Evolutionary conservation across 768 basidiomycete species (phyloP), one percentile per base, ranked within the genome.

Genomic region (Xerocomellus dryophilus): DNA sequence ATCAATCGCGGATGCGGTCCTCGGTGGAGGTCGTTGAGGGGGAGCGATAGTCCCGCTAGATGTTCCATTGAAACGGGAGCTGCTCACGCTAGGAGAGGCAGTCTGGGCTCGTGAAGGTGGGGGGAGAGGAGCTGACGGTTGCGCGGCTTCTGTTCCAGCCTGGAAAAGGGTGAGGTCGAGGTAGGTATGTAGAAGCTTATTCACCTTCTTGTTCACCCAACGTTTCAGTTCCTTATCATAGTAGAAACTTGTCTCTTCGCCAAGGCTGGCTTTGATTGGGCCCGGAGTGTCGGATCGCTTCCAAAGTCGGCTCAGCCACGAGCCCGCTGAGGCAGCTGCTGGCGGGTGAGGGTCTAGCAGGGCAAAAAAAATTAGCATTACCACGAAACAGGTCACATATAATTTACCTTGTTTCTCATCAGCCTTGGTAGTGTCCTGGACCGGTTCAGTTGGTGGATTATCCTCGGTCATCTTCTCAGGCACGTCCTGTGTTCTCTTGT

Each of bases 161-260:
- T 92, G 42, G 7, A 43, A 20, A 31, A 50, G 17, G 1, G 61
- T 54, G 20, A 46, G 59, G 15, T 40, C 32, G 5, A 29, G 2
- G n/a, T 21, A 31, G 34, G 21, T 38, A 43, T 9, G 18, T 42
- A 46, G 27, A 25, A 52, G 47, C 20, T 9, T 7, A 58, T 72
- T 68, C 56, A 92, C 93, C 75, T 88, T 93, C 72, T 89, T 95
- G 69, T 97, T 94, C 25, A 99, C 86, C 97, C 97, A 99, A 57
- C 88, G 83, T 69, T 95, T 94, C 55, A 87, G 79, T n/a, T 97
- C 93, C 63, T 89, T 86, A 66, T 99, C 97, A 67, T 90, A 99
- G 64, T 92, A 88, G 75, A 98, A 96, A 25, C 84, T 76, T 25
- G 75, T 93, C 66, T 94, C 84, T 61, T 98, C 93, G 8, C 97